Conservation (phyloP, 345 rosid species). For the Eutrema yunnanense region DNA sequence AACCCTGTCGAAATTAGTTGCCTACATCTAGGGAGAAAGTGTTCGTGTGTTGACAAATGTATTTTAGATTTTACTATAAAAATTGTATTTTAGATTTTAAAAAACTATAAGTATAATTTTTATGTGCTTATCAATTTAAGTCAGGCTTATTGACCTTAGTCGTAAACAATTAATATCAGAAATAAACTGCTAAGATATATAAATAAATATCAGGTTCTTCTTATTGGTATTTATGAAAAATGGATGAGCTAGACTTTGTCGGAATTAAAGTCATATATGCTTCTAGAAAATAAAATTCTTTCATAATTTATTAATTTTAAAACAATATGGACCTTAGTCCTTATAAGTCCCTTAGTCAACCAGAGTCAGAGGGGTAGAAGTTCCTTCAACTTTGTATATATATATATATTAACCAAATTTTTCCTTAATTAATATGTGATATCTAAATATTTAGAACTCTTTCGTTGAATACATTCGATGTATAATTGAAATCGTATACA, state of each 20-base stretch:
- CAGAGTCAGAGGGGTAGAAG: neutral
- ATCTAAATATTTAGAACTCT: neutral
- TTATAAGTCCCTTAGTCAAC: neutral
- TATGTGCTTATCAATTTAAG: neutral
- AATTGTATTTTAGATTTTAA: no score
- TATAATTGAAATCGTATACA: neutral
- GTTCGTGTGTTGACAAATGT: neutral
- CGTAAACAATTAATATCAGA: neutral
- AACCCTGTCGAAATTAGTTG: neutral
- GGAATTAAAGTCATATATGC: conserved; percentile 5
- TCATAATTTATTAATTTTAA: neutral
- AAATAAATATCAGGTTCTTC: neutral
- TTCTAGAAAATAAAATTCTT: neutral
- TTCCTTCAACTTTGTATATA: neutral
- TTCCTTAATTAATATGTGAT: neutral
- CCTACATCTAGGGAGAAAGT: conserved; percentile 14
- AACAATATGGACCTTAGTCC: neutral
- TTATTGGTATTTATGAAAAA: neutral
- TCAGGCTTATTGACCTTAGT: neutral
- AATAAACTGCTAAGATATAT: neutral
- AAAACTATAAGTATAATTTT: no score
- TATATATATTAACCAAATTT: neutral
- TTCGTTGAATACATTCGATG: neutral
- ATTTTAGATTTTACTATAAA: no score
- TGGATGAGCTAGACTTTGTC: conserved; percentile 7